phyloP scores from a whole-genome alignment of 2,329 filamentous ascomycete species.

The Fusarium longipes region DNA sequence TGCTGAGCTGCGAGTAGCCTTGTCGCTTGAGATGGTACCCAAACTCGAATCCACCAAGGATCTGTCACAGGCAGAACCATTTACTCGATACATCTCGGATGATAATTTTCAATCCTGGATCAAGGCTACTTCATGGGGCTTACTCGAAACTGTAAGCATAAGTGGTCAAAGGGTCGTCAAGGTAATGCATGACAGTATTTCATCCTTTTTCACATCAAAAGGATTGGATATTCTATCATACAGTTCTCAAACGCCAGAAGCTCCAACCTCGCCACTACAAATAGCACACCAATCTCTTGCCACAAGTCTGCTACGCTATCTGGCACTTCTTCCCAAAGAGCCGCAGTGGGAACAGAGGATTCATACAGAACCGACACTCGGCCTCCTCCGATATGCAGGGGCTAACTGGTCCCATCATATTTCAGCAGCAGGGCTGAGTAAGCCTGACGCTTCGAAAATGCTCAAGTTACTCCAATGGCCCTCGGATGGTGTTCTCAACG shows the following conservation, averaged over 20 bases:
- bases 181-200: neutral
- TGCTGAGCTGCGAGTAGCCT: neutral
- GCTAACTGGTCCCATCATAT: neutral
- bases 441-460: neutral
- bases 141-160: neutral
- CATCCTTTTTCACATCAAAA: neutral
- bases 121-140: conserved; percentile 1
- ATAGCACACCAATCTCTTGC: neutral
- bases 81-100: neutral
- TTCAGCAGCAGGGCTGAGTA: neutral
- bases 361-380: neutral
- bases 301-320: neutral
- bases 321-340: conserved; percentile 3
- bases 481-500: neutral
- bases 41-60: neutral
- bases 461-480: conserved; percentile 4
- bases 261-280: neutral
- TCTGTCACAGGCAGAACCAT: neutral
- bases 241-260: neutral
- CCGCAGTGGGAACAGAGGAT: neutral
- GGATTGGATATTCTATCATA: neutral
- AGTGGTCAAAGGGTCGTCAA: neutral
- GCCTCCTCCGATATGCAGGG: neutral
- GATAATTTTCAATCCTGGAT: conserved; percentile 13
- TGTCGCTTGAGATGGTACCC: neutral